Base-by-base conservation (phyloP, 768 basidiomycete genomes). In the Boletus bicolor region DNA sequence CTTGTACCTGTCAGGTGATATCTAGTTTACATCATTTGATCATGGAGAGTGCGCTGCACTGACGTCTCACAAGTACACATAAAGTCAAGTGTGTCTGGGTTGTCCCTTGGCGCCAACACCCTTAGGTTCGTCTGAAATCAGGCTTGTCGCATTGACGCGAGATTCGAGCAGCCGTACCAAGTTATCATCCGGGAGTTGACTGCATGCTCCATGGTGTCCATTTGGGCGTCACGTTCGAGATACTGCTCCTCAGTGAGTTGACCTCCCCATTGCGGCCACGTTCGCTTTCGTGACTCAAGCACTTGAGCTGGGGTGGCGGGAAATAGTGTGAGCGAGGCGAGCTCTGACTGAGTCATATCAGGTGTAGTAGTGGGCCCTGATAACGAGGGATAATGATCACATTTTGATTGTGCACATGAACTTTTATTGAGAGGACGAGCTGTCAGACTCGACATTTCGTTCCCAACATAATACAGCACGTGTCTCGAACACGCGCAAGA, bases 11-110 rank as follows among this genome's bases (percentile, higher is more conserved):
- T 28, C 68, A 42, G 17, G 24, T 11, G 35, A 35, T 35, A 28
- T 34, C 39, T 14, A 46, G 4, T 47, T 17, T 11, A 7, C 26
- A 59, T 37, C 24, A 51, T 53, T 35, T 12, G 11, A 52, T 50
- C n/a, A 41, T 51, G 28, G 52, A 53, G 1, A n/a, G 32, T 15
- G 10, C 14, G 26, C 2, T 15, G 17, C 5, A 73, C 77, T 63
- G 61, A 86, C 86, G 82, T 85, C 72, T 83, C 80, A 62, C 84
- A 85, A 19, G 84, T 77, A 61, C 79, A 84, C 62, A 80, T 65
- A 62, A 85, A 86, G 49, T 82, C 76, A 5, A 84, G 57, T 2
- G 81, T 77, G 5, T 70, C 67, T 0, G 83, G 79, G 52, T 82
- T 67, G 46, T 74, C 71, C 45, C 83, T 73, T 2, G 79, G 80